Evolutionary conservation across 2,329 filamentous ascomycete species (phyloP).

Genomic region (Hawksworthiomyces lignivorus): DNA sequence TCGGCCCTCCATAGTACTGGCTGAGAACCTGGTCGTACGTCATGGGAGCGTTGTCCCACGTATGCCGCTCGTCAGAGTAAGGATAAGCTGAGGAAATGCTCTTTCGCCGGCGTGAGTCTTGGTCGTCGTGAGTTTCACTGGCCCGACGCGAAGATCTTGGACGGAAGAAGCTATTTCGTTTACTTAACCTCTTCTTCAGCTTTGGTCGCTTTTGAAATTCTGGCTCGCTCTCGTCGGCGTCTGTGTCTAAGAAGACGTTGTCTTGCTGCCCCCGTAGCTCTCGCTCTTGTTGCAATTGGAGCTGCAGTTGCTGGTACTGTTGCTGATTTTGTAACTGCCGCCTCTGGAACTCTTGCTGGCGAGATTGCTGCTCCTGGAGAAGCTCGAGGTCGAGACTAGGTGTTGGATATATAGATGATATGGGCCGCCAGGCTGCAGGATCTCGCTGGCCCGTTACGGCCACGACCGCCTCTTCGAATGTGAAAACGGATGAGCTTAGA

Average conservation of each 20-base stretch:
- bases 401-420: constrained; percentile 2
- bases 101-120: constrained; percentile 19
- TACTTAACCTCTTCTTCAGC: constrained; percentile 1
- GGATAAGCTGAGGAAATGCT: constrained; percentile 21
- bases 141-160: constrained; percentile 26
- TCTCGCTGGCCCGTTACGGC: constrained; percentile 2
- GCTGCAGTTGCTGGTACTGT: background rate
- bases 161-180: constrained; percentile 26
- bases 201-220: background rate
- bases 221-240: constrained; percentile 14
- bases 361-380: constrained; percentile 11
- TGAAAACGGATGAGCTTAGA: constrained; percentile 6
- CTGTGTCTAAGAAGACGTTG: background rate
- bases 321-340: constrained; percentile 8
- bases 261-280: constrained; percentile 1
- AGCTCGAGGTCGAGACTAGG: constrained; percentile 9
- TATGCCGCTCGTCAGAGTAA: constrained; percentile 2
- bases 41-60: constrained; percentile 19
- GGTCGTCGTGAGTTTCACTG: constrained; percentile 14
- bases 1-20: constrained; percentile 20
- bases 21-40: constrained; percentile 22
- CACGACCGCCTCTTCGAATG: constrained; percentile 12
- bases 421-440: constrained; percentile 7
- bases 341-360: constrained; percentile 10
- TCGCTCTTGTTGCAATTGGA: background rate